Percentiles rank a stretch among this genome's conserved stretches.
Conservation (phyloP, 2,329 filamentous ascomycete genomes). For the Pleomassaria siparia region DNA sequence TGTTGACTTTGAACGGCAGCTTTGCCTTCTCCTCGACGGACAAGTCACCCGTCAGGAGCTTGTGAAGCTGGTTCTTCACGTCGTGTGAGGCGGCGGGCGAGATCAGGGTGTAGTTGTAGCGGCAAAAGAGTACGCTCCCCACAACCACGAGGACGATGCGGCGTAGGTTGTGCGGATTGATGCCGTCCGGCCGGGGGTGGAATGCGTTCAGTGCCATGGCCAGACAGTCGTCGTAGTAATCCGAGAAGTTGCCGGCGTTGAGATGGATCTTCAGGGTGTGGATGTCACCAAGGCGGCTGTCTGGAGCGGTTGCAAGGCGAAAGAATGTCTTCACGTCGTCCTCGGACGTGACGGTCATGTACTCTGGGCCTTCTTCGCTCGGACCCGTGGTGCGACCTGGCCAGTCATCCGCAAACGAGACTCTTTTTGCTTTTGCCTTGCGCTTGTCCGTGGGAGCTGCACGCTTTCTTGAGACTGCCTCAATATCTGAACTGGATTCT, state of each 20-base stretch:
- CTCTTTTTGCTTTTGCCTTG: background rate
- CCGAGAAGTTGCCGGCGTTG: constrained; percentile 9
- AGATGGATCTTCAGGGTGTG: constrained; percentile 12
- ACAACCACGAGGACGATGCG: constrained; percentile 11
- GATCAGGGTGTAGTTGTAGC: constrained; percentile 10
- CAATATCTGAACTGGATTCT: background rate
- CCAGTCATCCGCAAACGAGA: background rate
- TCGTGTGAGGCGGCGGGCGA: constrained; percentile 6
- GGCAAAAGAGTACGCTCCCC: constrained; percentile 10
- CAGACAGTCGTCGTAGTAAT: constrained; percentile 14
- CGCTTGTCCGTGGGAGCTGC: background rate
- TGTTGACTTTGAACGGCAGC: constrained; percentile 10
- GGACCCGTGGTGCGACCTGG: background rate
- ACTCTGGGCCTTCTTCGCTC: background rate
- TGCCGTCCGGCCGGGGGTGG: constrained; percentile 9
- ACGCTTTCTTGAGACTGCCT: background rate
- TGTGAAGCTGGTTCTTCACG: constrained; percentile 5
- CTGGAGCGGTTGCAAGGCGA: background rate
- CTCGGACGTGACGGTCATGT: background rate
- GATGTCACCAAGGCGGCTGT: background rate
- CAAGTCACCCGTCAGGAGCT: constrained; percentile 5
- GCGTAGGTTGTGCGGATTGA: constrained; percentile 10
- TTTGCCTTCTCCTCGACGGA: constrained; percentile 5
- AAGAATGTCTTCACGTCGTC: background rate
- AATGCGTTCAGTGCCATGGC: constrained; percentile 14